Percentiles rank a stretch among this genome's conserved stretches.
Conservation (phyloP, 176 grass and related monocot genomes). For the Oryza coarctata region DNA sequence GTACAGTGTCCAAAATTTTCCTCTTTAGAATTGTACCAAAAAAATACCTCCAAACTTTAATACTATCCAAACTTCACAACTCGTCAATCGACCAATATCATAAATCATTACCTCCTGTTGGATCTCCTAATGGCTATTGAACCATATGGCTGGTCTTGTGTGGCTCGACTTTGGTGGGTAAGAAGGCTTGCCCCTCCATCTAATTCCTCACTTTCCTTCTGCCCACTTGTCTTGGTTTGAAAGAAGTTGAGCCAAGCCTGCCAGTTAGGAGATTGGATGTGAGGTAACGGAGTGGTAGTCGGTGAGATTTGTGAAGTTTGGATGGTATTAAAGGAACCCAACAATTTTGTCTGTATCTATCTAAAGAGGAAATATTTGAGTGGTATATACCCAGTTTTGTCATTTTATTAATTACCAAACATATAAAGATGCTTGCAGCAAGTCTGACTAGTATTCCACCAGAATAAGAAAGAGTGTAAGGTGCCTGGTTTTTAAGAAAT, state of each 20-base stretch:
- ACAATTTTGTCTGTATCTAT: neutral
- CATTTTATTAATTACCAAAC: neutral
- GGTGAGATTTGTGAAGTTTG: neutral
- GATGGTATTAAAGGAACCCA: neutral
- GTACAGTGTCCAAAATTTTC: neutral
- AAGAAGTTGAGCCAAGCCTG: neutral
- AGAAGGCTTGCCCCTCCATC: too few relatives aligned
- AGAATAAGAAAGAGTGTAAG: neutral
- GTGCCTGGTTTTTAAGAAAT: neutral
- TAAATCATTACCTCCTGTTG: too few relatives aligned
- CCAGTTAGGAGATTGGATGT: neutral
- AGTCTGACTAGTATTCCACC: conserved; percentile 8
- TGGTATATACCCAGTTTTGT: neutral
- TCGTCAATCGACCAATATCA: neutral
- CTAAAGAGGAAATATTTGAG: neutral
- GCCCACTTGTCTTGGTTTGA: neutral
- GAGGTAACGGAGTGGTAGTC: neutral
- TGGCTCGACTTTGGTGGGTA: too few relatives aligned
- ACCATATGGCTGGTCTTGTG: too few relatives aligned
- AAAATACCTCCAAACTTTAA: neutral
- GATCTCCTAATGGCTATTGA: too few relatives aligned
- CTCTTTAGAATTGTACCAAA: neutral
- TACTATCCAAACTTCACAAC: neutral
- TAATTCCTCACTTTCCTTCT: neutral
- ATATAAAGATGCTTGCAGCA: neutral